phyloP scores from a whole-genome alignment of 2,329 filamentous ascomycete genomes.

The Xylaria sp. region DNA sequence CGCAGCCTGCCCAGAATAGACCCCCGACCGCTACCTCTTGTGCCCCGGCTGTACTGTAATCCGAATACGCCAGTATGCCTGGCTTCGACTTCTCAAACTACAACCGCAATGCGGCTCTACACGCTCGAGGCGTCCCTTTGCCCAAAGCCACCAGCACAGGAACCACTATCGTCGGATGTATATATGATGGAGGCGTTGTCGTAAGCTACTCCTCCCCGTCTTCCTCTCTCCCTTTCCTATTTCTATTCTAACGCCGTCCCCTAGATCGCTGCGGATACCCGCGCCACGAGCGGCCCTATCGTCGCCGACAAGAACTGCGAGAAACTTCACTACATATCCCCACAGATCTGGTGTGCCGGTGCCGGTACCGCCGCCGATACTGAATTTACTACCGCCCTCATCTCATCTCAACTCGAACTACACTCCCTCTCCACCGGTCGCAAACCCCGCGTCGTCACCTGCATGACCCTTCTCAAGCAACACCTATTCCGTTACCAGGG shows the following conservation, averaged over 20 bases:
- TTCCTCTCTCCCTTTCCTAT: background rate
- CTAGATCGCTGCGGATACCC: conserved; percentile 95
- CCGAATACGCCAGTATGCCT: conserved; percentile 68
- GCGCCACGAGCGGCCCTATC: conserved; percentile 95
- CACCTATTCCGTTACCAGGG: conserved; percentile 99
- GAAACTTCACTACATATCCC: conserved; percentile 98
- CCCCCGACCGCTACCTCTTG: background rate
- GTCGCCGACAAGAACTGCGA: conserved; percentile 99
- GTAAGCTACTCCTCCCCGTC: conserved; percentile 55
- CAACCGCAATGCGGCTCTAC: conserved; percentile 96
- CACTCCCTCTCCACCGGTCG: conserved; percentile 96
- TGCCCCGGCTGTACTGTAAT: background rate
- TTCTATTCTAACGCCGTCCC: conserved; percentile 22
- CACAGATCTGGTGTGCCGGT: conserved; percentile 98
- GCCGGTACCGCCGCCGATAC: conserved; percentile 98
- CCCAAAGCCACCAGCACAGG: conserved; percentile 98
- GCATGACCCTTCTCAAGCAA: conserved; percentile 99
- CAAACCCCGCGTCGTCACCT: conserved; percentile 95
- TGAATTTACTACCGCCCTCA: conserved; percentile 97
- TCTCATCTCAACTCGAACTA: conserved; percentile 97
- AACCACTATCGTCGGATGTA: conserved; percentile 97
- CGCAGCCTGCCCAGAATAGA: background rate
- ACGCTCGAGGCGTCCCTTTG: conserved; percentile 89
- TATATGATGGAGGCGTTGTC: conserved; percentile 95
- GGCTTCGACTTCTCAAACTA: conserved; percentile 99